Evolutionary conservation across 768 basidiomycete genomes (phyloP).

Genomic region (Chalciporus piperatus): DNA sequence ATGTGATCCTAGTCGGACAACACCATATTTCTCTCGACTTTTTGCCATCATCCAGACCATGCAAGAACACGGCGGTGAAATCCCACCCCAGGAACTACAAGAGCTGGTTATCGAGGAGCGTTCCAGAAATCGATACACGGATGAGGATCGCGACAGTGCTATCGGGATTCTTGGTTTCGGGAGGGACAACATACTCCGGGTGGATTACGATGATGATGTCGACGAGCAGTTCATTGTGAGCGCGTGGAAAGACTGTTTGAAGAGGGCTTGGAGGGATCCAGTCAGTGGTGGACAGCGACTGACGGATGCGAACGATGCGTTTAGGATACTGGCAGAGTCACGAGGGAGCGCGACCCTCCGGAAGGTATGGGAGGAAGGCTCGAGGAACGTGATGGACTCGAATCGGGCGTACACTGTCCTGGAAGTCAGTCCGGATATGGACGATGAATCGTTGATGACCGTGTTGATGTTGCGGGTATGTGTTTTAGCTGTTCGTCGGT

Average conservation of each 20-base stretch:
- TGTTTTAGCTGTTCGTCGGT: conserved; percentile 8
- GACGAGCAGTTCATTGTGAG: conserved; percentile 66
- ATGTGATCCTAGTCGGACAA: conserved; percentile 67
- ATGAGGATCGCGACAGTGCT: conserved; percentile 50
- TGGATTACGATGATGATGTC: conserved; percentile 71
- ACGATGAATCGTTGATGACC: conserved; percentile 75
- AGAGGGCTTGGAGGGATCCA: conserved; percentile 52
- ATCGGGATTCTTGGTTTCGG: conserved; percentile 65
- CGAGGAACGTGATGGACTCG: conserved; percentile 60
- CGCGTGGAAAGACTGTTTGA: conserved; percentile 62
- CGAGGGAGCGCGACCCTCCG: conserved; percentile 50
- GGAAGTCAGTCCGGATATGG: conserved; percentile 66
- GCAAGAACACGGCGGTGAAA: conserved; percentile 46
- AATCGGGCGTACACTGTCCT: conserved; percentile 69
- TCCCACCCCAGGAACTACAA: conserved; percentile 47
- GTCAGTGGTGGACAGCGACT: conserved; percentile 45
- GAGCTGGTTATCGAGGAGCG: conserved; percentile 60
- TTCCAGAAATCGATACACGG: conserved; percentile 61
- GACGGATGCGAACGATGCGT: conserved; percentile 60
- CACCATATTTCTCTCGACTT: conserved; percentile 62
- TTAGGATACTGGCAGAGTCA: conserved; percentile 65
- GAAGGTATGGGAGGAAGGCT: conserved; percentile 51
- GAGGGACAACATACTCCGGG: conserved; percentile 48
- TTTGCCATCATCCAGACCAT: conserved; percentile 49
- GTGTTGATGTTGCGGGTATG: conserved; percentile 69